Base-by-base conservation (phyloP, 2,329 filamentous ascomycete genomes). In the Penicillium sp. region DNA sequence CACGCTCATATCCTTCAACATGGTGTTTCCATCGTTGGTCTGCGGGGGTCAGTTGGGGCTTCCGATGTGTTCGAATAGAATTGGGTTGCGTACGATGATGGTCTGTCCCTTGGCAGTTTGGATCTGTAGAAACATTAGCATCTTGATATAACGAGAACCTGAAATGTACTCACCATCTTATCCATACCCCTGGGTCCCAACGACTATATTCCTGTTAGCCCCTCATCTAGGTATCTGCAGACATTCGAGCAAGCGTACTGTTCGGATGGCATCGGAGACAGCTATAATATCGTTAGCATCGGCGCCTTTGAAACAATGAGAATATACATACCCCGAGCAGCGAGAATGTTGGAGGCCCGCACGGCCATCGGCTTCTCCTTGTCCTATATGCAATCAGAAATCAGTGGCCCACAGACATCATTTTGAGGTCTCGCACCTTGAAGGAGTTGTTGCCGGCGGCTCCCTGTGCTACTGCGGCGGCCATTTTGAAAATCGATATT, bases 341-440 rank as follows among this genome's bases (percentile, higher is more conserved):
- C 94, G 71, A 96, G 89, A 77, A 99, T 97, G 79, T 99, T 99
- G 71, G 90, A 90, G 63, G 90, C 92, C 67, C 94, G 89, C 64
- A 99, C 94, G 64, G 94, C 94, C 82, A 94, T 88, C 66, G 94
- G 94, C 90, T 99, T 99, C 82, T 97, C 94, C 86, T 97, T 99
- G 75, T 87, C 85, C 82, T 85, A 67, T 54, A 65, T 61, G 61
- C 61, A 61, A 70, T 82, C 68, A 82, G 74, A 70, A 65, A 61
- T 63, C 56, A 54, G 19, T 41, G 60, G 60, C 48, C 60, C 67
- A 67, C 69, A 69, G 61, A 64, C 37, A 64, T 56, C 56, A 58
- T 61, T 67, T 62, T 51, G 53, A 60, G 40, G 52, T 54, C 49
- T 52, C 71, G 53, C 69, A 86, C 84, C 77, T 85, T 88, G 80